A percentile compares a stretch with the other conserved stretches of the same genome.
These are phyloP conservation scores for Xylaria sp. DNA, from an alignment of 2,329 filamentous ascomycete genomes.

Conservation along the genomic window DNA sequence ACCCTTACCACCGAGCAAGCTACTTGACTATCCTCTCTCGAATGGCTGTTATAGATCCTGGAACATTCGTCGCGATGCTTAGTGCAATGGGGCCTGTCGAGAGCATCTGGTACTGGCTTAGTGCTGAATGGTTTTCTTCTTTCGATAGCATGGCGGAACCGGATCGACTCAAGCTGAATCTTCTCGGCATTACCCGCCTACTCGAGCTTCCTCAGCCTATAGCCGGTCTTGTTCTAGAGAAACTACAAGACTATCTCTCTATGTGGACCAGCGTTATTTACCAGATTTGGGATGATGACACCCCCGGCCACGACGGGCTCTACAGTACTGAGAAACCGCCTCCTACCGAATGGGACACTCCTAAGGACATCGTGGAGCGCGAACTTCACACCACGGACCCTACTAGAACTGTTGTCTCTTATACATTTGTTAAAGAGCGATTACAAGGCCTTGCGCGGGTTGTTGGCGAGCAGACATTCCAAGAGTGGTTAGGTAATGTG, in stretches of 20 bases:
- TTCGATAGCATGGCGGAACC: slow-evolving; percentile 75
- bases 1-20: slow-evolving; percentile 81
- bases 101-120: slow-evolving; percentile 69
- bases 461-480: slow-evolving; percentile 72
- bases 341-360: slow-evolving; percentile 65
- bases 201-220: slow-evolving; percentile 70
- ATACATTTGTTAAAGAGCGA: slow-evolving; percentile 71
- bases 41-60: slow-evolving; percentile 77
- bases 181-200: slow-evolving; percentile 77
- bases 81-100: slow-evolving; percentile 59
- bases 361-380: slow-evolving; percentile 64
- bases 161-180: slow-evolving; percentile 75
- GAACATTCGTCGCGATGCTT: slow-evolving; percentile 71
- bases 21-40: slow-evolving; percentile 87
- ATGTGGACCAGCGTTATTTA: slow-evolving; percentile 79
- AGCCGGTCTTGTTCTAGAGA: slow-evolving; percentile 67
- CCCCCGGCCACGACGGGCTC: slow-evolving; percentile 61
- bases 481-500: slow-evolving; percentile 77
- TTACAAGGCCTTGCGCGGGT: slow-evolving; percentile 68
- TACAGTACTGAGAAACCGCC: slow-evolving; percentile 57
- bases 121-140: slow-evolving; percentile 73
- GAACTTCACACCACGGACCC: slow-evolving; percentile 70
- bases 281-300: slow-evolving; percentile 71
- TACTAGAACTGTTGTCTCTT: slow-evolving; percentile 73
- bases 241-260: slow-evolving; percentile 77